phyloP scores from a whole-genome alignment of 257 asterid genomes.

The Solanum piurae region DNA sequence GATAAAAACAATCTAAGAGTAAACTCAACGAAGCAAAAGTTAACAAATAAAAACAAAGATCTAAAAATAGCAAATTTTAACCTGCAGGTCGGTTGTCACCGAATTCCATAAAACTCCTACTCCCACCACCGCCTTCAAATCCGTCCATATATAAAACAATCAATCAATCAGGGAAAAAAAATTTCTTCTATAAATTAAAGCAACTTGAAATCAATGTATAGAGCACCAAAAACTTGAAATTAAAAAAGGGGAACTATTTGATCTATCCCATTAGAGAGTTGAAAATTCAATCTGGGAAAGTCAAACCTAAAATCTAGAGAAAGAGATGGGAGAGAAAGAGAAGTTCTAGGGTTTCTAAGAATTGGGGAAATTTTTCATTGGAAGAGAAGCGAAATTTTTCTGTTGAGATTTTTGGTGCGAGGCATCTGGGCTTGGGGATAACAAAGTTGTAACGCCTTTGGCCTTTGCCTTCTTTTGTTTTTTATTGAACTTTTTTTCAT shows the following conservation, averaged over 20 bases:
- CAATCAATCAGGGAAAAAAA: constrained; percentile 2
- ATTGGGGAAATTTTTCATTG: neutral
- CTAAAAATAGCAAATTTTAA: constrained; percentile 10
- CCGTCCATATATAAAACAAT: constrained; percentile 48
- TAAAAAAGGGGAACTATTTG: neutral
- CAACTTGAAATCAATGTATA: neutral
- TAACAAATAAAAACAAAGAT: neutral
- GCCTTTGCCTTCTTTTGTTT: neutral
- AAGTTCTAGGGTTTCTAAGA: constrained; percentile 2
- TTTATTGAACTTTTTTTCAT: neutral
- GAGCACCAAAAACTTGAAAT: neutral
- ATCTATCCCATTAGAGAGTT: neutral
- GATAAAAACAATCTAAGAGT: neutral
- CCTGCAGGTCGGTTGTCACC: constrained; percentile 43
- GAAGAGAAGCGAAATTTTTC: neutral
- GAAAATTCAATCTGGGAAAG: neutral
- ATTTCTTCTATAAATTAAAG: neutral
- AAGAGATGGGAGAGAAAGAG: neutral
- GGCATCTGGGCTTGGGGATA: neutral
- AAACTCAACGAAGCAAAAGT: neutral
- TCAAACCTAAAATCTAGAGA: constrained; percentile 6
- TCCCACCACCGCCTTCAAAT: constrained; percentile 47
- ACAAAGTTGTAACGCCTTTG: neutral
- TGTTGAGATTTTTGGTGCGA: neutral
- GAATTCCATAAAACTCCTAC: constrained; percentile 42